phyloP scores from a whole-genome alignment of 257 asterid species.

The Solanum arcanum region DNA sequence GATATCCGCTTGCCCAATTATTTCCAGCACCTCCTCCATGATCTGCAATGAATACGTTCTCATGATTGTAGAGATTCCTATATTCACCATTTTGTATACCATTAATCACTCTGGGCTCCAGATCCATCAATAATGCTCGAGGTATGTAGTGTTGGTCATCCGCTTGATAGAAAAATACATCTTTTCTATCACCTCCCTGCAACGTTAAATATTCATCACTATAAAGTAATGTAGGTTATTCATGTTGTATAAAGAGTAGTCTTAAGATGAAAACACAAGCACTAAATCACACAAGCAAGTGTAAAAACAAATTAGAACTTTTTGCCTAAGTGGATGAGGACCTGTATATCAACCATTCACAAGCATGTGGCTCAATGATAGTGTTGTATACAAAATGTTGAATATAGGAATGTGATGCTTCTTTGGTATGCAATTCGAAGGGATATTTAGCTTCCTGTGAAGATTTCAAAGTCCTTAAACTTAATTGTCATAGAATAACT shows the following conservation, averaged over 20 bases:
- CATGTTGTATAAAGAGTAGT: background rate
- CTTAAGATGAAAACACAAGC: background rate
- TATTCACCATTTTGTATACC: slow-evolving; percentile 95
- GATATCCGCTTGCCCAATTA: slow-evolving; percentile 99
- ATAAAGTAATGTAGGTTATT: background rate
- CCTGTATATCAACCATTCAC: background rate
- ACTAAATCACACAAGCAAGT: background rate
- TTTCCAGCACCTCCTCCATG: slow-evolving; percentile 99
- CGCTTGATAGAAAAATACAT: slow-evolving; percentile 98
- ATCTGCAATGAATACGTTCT: slow-evolving; percentile 78
- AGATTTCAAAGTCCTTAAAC: background rate
- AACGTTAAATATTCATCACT: background rate
- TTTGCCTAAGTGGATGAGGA: background rate
- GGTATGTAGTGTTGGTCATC: slow-evolving; percentile 98
- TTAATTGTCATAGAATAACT: background rate
- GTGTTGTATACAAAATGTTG: background rate
- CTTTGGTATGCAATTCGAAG: background rate
- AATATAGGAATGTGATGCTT: background rate
- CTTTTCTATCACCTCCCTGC: slow-evolving; percentile 98
- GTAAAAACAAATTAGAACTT: background rate
- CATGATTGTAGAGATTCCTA: slow-evolving; percentile 92
- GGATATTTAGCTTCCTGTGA: background rate
- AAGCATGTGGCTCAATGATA: background rate
- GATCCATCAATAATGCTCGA: slow-evolving; percentile 91
- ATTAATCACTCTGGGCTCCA: slow-evolving; percentile 97